Conservation (phyloP, 208 protist genomes). For the Leishmania amazonensis region DNA sequence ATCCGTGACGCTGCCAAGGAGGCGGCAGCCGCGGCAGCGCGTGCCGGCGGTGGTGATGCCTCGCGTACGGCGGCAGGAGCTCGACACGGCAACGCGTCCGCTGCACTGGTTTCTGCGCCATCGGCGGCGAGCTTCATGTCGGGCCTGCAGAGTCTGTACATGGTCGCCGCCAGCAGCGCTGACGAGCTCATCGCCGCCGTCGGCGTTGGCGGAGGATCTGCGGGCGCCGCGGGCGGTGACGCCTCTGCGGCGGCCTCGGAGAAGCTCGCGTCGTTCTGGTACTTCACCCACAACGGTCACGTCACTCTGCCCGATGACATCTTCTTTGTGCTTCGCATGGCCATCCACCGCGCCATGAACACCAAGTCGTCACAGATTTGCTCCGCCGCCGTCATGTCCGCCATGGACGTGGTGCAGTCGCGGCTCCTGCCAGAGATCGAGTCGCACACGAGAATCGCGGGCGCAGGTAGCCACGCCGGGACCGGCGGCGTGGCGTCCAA, state of each 20-base stretch:
- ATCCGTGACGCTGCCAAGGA: constrained; percentile 31
- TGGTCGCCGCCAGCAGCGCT: constrained; percentile 43
- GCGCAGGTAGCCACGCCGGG: background rate
- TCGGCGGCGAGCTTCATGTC: constrained; percentile 56
- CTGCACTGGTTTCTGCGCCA: constrained; percentile 9
- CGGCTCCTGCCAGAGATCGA: constrained; percentile 55
- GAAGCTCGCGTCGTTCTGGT: constrained; percentile 29
- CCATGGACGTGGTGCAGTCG: constrained; percentile 59
- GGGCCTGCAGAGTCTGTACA: constrained; percentile 62
- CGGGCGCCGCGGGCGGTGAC: background rate
- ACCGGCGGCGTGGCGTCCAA: constrained; percentile 9
- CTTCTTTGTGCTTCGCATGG: constrained; percentile 86
- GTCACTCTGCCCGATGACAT: constrained; percentile 81
- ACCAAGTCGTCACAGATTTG: constrained; percentile 84
- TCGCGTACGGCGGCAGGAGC: background rate
- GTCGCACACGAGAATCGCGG: constrained; percentile 23
- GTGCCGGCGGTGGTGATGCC: background rate
- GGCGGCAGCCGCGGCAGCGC: constrained; percentile 12
- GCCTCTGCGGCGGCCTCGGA: constrained; percentile 8
- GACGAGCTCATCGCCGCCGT: constrained; percentile 32
- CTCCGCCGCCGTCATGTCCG: constrained; percentile 76
- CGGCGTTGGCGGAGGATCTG: constrained; percentile 5
- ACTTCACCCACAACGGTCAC: constrained; percentile 38
- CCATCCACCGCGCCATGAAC: constrained; percentile 76
- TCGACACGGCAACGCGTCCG: background rate